Evolutionary conservation across 306 rosid species (phyloP).

Genomic region (Calophaca sinica): DNA sequence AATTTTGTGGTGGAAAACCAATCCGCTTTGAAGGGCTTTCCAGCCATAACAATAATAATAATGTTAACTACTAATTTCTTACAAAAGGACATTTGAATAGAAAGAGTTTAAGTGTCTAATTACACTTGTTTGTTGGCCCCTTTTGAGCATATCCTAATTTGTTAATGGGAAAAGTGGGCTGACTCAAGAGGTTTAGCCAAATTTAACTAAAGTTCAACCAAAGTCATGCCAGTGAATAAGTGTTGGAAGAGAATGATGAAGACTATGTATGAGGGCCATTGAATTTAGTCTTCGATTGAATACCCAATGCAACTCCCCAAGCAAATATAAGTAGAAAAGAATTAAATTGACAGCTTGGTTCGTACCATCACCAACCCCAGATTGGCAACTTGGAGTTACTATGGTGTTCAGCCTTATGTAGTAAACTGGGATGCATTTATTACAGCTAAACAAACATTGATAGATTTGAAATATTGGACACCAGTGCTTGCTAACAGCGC

Average conservation of each 20-base stretch:
- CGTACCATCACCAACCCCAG: constrained; percentile 38
- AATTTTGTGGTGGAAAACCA: constrained; percentile 27
- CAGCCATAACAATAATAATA: constrained; percentile 15
- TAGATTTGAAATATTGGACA: constrained; percentile 22
- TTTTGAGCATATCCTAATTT: constrained; percentile 41
- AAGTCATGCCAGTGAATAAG: constrained; percentile 45
- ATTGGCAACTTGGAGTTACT: constrained; percentile 42
- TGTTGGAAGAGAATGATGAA: constrained; percentile 50
- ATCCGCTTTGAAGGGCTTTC: constrained; percentile 22
- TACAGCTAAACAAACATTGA: constrained; percentile 29
- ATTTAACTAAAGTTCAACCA: constrained; percentile 43
- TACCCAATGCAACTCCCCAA: constrained; percentile 32
- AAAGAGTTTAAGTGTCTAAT: constrained; percentile 37
- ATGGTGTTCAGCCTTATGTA: constrained; percentile 48
- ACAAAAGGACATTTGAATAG: constrained; percentile 33
- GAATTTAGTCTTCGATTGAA: constrained; percentile 29
- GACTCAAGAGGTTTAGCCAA: constrained; percentile 36
- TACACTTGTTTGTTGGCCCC: constrained; percentile 42
- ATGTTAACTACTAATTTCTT: constrained; percentile 32
- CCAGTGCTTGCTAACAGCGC: background rate
- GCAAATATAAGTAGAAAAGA: constrained; percentile 21
- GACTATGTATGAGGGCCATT: constrained; percentile 37
- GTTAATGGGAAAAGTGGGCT: constrained; percentile 36
- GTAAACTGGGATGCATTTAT: constrained; percentile 50
- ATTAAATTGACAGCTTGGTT: constrained; percentile 48